Conservation (phyloP, 768 basidiomycete genomes). For the Hemileccinum rubropunctum region DNA sequence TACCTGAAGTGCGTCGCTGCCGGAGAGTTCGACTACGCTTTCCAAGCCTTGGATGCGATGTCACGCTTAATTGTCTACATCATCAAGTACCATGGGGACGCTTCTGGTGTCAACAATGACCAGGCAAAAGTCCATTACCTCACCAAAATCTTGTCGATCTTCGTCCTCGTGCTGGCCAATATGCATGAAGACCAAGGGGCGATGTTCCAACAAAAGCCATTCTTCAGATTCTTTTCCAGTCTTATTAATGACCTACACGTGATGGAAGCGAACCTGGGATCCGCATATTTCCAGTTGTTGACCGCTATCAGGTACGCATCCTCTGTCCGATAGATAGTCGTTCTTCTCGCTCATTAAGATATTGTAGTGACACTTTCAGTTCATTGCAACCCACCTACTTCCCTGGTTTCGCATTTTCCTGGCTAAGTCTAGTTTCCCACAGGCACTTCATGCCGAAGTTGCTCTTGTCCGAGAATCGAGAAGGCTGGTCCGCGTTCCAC, state of each 20-base stretch:
- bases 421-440: conserved; percentile 96
- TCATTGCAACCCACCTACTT: conserved; percentile 95
- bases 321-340: background rate
- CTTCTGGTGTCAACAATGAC: conserved; percentile 87
- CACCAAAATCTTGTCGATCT: conserved; percentile 95
- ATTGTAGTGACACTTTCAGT: conserved; percentile 83
- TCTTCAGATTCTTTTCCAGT: conserved; percentile 98
- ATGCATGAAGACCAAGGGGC: conserved; percentile 92
- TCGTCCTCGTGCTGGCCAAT: conserved; percentile 92
- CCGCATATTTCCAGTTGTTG: conserved; percentile 87
- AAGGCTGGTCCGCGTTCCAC: conserved; percentile 98
- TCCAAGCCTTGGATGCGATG: conserved; percentile 94
- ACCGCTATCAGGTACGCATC: conserved; percentile 79
- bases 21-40: conserved; percentile 73
- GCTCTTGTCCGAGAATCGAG: conserved; percentile 81
- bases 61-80: conserved; percentile 94
- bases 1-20: conserved; percentile 75
- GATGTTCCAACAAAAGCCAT: conserved; percentile 94
- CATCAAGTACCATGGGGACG: conserved; percentile 99
- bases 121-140: conserved; percentile 95
- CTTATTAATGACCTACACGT: conserved; percentile 88
- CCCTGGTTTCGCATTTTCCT: conserved; percentile 97
- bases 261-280: conserved; percentile 81
- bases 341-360: background rate
- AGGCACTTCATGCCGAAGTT: conserved; percentile 97